Conservation (phyloP, 352 stramenopile species). For the Blastocystis sp. region DNA sequence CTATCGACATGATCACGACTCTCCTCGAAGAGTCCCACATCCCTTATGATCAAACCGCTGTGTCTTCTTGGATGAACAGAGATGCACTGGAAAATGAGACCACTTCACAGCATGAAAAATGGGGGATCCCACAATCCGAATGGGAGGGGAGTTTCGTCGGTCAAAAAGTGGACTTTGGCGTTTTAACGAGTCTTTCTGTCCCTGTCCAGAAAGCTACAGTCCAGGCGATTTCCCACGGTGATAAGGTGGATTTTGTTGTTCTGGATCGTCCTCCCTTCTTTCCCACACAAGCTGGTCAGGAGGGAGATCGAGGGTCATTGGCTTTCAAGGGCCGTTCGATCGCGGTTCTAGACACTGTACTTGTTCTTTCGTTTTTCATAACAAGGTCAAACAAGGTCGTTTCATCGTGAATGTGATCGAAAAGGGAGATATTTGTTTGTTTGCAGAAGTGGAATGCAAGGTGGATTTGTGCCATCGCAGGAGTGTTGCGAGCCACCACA, state of each 20-base stretch:
- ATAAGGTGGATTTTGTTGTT: neutral
- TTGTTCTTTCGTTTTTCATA: neutral
- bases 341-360: neutral
- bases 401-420: neutral
- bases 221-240: neutral
- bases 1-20: constrained; percentile 28
- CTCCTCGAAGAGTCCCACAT: neutral
- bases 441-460: neutral
- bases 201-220: neutral
- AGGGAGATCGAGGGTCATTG: constrained; percentile 6
- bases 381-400: neutral
- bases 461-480: constrained; percentile 45
- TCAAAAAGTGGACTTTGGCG: neutral
- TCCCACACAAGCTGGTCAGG: constrained; percentile 36
- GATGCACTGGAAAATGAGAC: neutral
- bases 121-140: neutral
- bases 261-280: constrained; percentile 14
- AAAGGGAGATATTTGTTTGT: neutral
- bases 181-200: neutral
- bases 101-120: neutral
- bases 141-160: neutral
- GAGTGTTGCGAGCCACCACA: constrained; percentile 72
- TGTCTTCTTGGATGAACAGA: neutral
- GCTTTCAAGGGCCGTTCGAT: neutral
- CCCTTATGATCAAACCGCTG: neutral